A percentile compares a stretch with the other conserved stretches of the same genome.
phyloP scores from a whole-genome alignment of 495 filamentous ascomycete genomes.

The Hyaloscypha bicolor region DNA sequence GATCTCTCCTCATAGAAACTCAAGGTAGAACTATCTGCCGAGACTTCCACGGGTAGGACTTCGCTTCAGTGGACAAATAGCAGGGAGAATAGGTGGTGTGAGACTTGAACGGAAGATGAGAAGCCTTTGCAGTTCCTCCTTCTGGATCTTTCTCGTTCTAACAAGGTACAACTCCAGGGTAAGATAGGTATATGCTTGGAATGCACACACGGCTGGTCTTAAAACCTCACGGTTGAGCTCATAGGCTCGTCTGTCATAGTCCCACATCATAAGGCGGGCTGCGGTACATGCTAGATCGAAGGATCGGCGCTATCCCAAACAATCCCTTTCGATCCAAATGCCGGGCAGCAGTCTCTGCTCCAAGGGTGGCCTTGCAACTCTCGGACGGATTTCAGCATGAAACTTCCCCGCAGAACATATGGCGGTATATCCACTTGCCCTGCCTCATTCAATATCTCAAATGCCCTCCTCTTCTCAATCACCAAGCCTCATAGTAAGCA shows the following conservation, averaged over 20 bases:
- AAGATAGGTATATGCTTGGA: neutral
- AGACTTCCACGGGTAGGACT: too few relatives aligned
- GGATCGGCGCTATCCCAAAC: neutral
- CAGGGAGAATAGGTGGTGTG: too few relatives aligned
- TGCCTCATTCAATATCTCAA: neutral
- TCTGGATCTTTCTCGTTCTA: neutral
- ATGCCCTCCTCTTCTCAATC: constrained; percentile 16
- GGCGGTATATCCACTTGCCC: neutral
- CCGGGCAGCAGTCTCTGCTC: neutral
- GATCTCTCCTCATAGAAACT: too few relatives aligned
- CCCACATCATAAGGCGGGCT: neutral
- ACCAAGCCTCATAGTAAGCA: constrained; percentile 54
- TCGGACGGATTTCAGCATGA: neutral
- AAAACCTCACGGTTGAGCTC: too few relatives aligned
- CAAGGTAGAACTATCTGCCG: too few relatives aligned
- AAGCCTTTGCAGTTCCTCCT: too few relatives aligned
- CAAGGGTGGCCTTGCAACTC: neutral
- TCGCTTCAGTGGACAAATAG: too few relatives aligned
- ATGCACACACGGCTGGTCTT: neutral
- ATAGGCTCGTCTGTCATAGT: neutral
- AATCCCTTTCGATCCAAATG: neutral
- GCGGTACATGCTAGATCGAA: neutral
- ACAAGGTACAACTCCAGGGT: neutral
- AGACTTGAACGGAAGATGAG: neutral
- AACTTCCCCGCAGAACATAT: neutral